Evolutionary conservation across 208 protist species (phyloP).

Genomic region (Crithidia mellificae): DNA sequence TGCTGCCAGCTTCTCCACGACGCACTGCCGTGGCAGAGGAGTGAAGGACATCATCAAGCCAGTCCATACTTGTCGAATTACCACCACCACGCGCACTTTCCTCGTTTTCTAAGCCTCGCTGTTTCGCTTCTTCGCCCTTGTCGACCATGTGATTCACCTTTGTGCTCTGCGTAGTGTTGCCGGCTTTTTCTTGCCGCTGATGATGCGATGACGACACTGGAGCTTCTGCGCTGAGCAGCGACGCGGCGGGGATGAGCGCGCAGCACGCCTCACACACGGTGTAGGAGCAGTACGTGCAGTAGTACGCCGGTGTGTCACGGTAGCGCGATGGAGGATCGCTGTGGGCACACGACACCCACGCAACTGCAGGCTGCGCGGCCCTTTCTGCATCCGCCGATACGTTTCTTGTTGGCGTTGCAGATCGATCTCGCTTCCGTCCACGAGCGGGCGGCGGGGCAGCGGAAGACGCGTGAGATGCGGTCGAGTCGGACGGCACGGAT

Average conservation of each 20-base stretch:
- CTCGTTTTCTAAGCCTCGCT: neutral
- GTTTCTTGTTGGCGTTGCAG: conserved; percentile 21
- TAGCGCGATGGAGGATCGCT: conserved; percentile 55
- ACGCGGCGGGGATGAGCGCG: conserved; percentile 26
- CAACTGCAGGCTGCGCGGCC: neutral
- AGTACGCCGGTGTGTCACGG: conserved; percentile 60
- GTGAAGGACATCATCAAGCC: conserved; percentile 22
- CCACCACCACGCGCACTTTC: too few species aligned
- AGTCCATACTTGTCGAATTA: conserved; percentile 6
- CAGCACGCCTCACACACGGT: conserved; percentile 70
- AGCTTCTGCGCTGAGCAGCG: conserved; percentile 18
- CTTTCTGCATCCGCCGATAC: too few species aligned
- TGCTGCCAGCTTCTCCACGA: neutral
- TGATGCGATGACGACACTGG: neutral
- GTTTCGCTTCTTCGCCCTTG: neutral
- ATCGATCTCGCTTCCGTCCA: neutral
- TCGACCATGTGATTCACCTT: neutral
- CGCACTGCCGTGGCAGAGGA: conserved; percentile 16
- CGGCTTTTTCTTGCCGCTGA: neutral
- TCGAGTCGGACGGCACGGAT: too few species aligned
- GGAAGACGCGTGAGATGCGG: too few species aligned
- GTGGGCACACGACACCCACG: conserved; percentile 46
- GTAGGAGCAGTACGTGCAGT: conserved; percentile 86
- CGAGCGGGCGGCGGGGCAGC: too few species aligned
- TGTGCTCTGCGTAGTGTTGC: too few species aligned